A percentile compares a stretch with the other conserved stretches of the same genome.
phyloP scores from a whole-genome alignment of 2,329 filamentous ascomycete species.

The Microcyclosporella mali region DNA sequence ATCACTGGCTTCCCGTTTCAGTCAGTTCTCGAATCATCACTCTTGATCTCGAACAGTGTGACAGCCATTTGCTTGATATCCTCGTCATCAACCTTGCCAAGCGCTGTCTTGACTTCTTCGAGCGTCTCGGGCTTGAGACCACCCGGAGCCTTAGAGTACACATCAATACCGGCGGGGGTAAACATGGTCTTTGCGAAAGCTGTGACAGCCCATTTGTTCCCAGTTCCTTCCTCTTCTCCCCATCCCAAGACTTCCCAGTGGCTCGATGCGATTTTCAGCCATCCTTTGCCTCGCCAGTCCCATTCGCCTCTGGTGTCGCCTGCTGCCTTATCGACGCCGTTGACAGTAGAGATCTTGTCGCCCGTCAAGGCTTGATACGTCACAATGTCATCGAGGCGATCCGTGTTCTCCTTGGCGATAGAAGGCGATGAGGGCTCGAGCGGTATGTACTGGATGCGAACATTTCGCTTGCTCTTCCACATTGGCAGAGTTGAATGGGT shows the following conservation, averaged over 20 bases:
- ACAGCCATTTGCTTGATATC: conserved; percentile 49
- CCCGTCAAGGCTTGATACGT: conserved; percentile 55
- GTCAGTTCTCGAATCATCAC: conserved; percentile 26
- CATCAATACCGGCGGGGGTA: conserved; percentile 72
- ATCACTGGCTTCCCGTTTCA: too few relatives aligned
- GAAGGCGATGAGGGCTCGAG: conserved; percentile 37
- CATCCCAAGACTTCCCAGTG: conserved; percentile 80
- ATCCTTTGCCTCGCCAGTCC: conserved; percentile 74
- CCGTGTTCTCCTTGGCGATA: conserved; percentile 31
- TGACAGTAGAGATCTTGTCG: conserved; percentile 53
- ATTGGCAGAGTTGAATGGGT: conserved; percentile 71
- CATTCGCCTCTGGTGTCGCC: conserved; percentile 42
- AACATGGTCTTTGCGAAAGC: conserved; percentile 81
- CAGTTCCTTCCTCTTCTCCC: conserved; percentile 48
- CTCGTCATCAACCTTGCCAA: conserved; percentile 47
- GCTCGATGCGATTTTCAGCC: conserved; percentile 63
- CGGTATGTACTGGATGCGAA: conserved; percentile 67
- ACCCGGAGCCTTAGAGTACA: conserved; percentile 61
- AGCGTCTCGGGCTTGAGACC: conserved; percentile 56
- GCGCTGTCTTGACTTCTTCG: conserved; percentile 49
- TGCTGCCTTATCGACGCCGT: conserved; percentile 56
- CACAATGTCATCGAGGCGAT: conserved; percentile 65
- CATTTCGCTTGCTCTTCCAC: conserved; percentile 76
- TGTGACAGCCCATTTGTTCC: conserved; percentile 65
- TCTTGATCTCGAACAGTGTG: conserved; percentile 44